A percentile compares a stretch with the other conserved stretches of the same genome.
phyloP scores from a whole-genome alignment of 805 yeast genomes.

The Cyberlindnera euphorbiiphila region DNA sequence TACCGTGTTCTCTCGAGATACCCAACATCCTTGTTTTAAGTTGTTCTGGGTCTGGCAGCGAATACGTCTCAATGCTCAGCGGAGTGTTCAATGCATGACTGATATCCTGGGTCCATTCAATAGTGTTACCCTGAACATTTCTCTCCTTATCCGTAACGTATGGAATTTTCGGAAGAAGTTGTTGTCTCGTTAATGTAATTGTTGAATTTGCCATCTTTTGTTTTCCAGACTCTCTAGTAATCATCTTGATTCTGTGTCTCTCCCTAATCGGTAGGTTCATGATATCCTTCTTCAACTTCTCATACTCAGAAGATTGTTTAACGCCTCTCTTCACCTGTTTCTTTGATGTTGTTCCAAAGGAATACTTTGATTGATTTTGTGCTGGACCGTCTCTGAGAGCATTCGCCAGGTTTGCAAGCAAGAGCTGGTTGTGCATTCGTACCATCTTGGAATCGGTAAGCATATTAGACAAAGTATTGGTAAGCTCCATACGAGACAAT shows the following conservation, averaged over 20 bases:
- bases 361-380: constrained; percentile 26
- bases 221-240: constrained; percentile 80
- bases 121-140: constrained; percentile 38
- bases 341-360: constrained; percentile 28
- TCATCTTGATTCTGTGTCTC: constrained; percentile 76
- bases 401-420: constrained; percentile 80
- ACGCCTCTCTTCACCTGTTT: constrained; percentile 45
- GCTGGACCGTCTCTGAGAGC: constrained; percentile 76
- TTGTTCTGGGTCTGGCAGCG: constrained; percentile 75
- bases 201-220: constrained; percentile 67
- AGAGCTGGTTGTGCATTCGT: constrained; percentile 75
- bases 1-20: constrained; percentile 84
- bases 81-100: constrained; percentile 82
- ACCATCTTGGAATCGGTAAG: constrained; percentile 34
- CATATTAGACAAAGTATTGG: constrained; percentile 51
- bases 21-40: constrained; percentile 70
- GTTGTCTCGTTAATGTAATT: constrained; percentile 63
- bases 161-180: constrained; percentile 72
- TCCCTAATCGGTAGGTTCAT: constrained; percentile 84
- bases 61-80: constrained; percentile 69
- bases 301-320: constrained; percentile 68
- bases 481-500: constrained; percentile 71
- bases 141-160: constrained; percentile 42
- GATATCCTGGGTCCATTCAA: constrained; percentile 91
- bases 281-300: constrained; percentile 77